A percentile compares a stretch with the other conserved stretches of the same genome.
These are phyloP conservation scores for Artomyces pyxidatus DNA, from an alignment of 768 basidiomycete species.

Conservation along the genomic window DNA sequence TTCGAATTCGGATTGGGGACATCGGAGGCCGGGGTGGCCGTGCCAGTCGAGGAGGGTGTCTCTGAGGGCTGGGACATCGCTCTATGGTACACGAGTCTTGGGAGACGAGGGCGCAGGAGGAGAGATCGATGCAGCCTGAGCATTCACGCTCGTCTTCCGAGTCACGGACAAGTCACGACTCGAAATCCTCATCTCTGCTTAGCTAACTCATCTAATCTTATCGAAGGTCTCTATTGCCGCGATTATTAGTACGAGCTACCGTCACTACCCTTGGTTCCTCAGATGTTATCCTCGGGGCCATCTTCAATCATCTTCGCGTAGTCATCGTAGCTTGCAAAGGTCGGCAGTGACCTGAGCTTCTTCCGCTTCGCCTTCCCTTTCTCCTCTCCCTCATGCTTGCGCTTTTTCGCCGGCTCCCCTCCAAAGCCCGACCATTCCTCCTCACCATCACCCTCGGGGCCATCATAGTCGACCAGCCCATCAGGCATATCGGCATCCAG, in stretches of 20 bases:
- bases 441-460: conserved; percentile 37
- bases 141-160: conserved; percentile 3
- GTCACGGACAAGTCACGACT: conserved; percentile 1
- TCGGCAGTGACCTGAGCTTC: conserved; percentile 61
- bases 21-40: conserved; percentile 1
- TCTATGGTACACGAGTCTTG: conserved; percentile 2
- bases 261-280: too few species aligned
- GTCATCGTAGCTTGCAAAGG: conserved; percentile 83
- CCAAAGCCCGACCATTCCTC: conserved; percentile 52
- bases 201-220: not conserved
- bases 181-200: not conserved
- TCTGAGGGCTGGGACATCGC: conserved; percentile 16
- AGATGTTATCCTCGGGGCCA: conserved; percentile 60
- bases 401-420: conserved; percentile 26
- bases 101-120: conserved; percentile 2
- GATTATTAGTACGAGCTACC: too few species aligned
- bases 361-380: conserved; percentile 47
- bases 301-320: conserved; percentile 82
- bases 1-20: conserved; percentile 25
- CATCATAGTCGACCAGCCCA: conserved; percentile 54
- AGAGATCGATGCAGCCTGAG: conserved; percentile 21
- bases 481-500: conserved; percentile 47
- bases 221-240: too few species aligned
- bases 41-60: conserved; percentile 3
- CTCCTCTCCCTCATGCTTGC: conserved; percentile 34